Conservation (phyloP, 805 yeast genomes). For the Kluyveromyces starmeri region DNA sequence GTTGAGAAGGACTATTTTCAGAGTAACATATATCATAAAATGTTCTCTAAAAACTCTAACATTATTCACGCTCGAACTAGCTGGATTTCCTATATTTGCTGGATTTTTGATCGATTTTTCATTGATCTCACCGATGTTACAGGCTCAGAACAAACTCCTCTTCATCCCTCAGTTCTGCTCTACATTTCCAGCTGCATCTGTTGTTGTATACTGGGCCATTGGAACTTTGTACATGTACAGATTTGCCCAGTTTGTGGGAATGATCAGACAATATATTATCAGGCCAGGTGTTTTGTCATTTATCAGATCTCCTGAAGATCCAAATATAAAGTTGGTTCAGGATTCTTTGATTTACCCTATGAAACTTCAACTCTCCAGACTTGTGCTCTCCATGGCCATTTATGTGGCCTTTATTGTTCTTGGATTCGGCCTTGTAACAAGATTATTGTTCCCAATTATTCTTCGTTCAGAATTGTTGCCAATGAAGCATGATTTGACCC, state of each 20-base stretch:
- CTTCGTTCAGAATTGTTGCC: conserved; percentile 21
- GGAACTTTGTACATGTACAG: conserved; percentile 85
- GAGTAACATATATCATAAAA: conserved; percentile 43
- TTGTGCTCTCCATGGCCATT: conserved; percentile 61
- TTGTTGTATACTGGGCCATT: conserved; percentile 44
- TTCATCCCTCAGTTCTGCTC: conserved; percentile 18
- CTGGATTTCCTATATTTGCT: conserved; percentile 80
- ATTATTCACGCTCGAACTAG: conserved; percentile 68
- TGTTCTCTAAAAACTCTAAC: conserved; percentile 66
- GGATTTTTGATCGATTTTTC: conserved; percentile 72
- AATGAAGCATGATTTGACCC: conserved; percentile 3
- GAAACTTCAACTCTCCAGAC: conserved; percentile 59
- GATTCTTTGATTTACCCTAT: conserved; percentile 80
- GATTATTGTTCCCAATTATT: conserved; percentile 34
- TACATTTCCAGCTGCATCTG: conserved; percentile 20
- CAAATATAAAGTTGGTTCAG: conserved; percentile 74
- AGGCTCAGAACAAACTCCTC: conserved; percentile 10
- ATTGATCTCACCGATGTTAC: conserved; percentile 27
- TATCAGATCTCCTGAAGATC: conserved; percentile 91
- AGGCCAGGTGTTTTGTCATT: conserved; percentile 88
- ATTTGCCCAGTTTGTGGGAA: conserved; percentile 79
- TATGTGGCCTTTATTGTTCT: conserved; percentile 63
- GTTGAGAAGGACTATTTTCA: conserved; percentile 41
- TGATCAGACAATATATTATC: conserved; percentile 62
- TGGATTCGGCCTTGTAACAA: conserved; percentile 65